Base-by-base conservation (phyloP, 2,329 filamentous ascomycete genomes). In the Ceratocystis harringtonii region DNA sequence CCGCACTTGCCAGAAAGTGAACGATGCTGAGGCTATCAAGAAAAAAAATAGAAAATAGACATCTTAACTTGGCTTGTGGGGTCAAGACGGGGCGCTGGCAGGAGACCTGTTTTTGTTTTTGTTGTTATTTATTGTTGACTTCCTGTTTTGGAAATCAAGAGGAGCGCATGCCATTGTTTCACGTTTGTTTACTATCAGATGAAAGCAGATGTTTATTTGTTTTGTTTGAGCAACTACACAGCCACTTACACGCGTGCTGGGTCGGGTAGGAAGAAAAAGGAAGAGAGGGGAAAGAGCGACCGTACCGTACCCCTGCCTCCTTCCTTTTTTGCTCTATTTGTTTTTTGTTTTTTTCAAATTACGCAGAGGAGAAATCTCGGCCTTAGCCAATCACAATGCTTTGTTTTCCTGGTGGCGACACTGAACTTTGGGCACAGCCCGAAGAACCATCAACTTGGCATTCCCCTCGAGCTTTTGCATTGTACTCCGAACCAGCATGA, bases 191-290 rank as follows among this genome's bases (percentile, higher is more conserved):
- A 65, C 64, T 62, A 62, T 65, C 57, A 65, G 64, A 65, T 65
- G 64, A 65, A 65, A 61, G 28, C 58, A 57, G 64, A 36, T 65
- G 48, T 65, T 65, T 65, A 65, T 65, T 65, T 65, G 61, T 62
- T 62, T 62, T 62, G 61, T 62, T 62, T 62, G 22, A 36, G 55
- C 55, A 58, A 32, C 55, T 36, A 36, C 55, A 57, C 52, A 28
- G 32, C 55, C 55, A 58, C 55, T 58, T 58, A 58, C 55, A 58
- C 55, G 55, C 55, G 55, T 30, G 55, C n/a, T 30, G 55, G 55
- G 36, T 41, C 12, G 36, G 36, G 36, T 4, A 41, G 36, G 36
- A 41, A 41, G 10, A 12, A 41, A 41, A n/a, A 36, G 55, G 32
- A 36, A 32, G 32, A 44, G 60, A 62, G 60, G 36, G 60, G 36